These are phyloP conservation scores for Pseudopithomyces maydicus DNA, from an alignment of 2,329 filamentous ascomycete species.

Conservation along the genomic window DNA sequence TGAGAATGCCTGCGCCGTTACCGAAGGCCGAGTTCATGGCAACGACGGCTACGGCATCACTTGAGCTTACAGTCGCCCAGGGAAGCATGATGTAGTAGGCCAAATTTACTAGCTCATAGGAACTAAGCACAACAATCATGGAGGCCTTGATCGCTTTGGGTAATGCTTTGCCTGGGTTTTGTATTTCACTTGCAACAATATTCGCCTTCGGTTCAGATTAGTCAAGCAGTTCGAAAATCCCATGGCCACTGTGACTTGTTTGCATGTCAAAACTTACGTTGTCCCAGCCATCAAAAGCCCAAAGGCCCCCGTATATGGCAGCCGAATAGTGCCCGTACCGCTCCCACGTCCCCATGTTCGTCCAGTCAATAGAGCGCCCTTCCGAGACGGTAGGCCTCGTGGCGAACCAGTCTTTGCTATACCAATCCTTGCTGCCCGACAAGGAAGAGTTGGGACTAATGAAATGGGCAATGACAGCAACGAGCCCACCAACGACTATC, in stretches of 20 bases:
- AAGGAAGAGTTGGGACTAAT: conserved; percentile 33
- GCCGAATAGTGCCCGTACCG: conserved; percentile 64
- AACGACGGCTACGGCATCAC: conserved; percentile 66
- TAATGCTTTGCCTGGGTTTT: conserved; percentile 47
- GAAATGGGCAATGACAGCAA: conserved; percentile 37
- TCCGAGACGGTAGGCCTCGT: conserved; percentile 58
- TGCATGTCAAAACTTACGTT: conserved; percentile 52
- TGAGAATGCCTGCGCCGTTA: conserved; percentile 56
- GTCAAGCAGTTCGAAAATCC: background rate
- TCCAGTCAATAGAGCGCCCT: conserved; percentile 39
- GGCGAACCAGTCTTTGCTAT: conserved; percentile 60
- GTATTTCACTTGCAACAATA: conserved; percentile 45
- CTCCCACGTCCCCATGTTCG: conserved; percentile 59
- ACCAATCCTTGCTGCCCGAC: conserved; percentile 41
- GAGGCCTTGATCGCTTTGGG: conserved; percentile 67
- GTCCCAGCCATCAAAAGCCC: conserved; percentile 71
- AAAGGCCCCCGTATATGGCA: conserved; percentile 66
- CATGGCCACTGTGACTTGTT: conserved; percentile 24
- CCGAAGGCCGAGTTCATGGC: conserved; percentile 58
- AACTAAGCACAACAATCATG: conserved; percentile 63
- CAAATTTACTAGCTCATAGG: conserved; percentile 65
- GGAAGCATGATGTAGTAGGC: conserved; percentile 68
- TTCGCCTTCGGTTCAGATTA: conserved; percentile 34
- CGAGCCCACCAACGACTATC: conserved; percentile 36
- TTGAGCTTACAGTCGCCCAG: conserved; percentile 62